These are phyloP conservation scores for Mayamaea pseudoterrestris DNA, from an alignment of 108 stramenopile species.

Conservation along the genomic window DNA sequence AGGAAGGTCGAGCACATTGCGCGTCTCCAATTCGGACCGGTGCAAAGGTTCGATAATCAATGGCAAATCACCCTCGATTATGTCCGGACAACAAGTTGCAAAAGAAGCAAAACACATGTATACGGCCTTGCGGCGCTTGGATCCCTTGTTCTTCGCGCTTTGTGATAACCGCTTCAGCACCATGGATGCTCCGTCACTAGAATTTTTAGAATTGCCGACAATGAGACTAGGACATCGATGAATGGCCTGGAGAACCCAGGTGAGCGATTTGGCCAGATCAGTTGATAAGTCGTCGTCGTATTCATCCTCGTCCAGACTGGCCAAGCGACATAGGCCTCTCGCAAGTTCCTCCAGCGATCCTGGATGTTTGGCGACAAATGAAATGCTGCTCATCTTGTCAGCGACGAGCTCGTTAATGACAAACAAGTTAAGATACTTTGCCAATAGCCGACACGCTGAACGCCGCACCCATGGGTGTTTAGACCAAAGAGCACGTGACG, in stretches of 20 bases:
- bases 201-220: conserved; percentile 14
- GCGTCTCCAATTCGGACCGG: conserved; percentile 52
- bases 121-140: conserved; percentile 48
- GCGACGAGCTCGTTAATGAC: too few relatives aligned
- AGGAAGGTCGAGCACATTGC: conserved; percentile 30
- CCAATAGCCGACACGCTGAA: too few relatives aligned
- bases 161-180: conserved; percentile 59
- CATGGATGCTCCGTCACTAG: conserved; percentile 28
- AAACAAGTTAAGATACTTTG: too few relatives aligned
- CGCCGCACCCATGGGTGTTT: too few relatives aligned
- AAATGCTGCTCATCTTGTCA: too few relatives aligned
- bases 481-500: too few relatives aligned
- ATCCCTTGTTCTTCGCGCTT: conserved; percentile 66
- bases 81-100: conserved; percentile 19
- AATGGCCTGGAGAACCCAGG: conserved; percentile 50
- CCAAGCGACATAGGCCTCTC: conserved; percentile 50
- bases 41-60: conserved; percentile 71
- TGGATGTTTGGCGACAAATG: too few relatives aligned
- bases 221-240: conserved; percentile 21
- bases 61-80: conserved; percentile 45
- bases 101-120: conserved; percentile 83
- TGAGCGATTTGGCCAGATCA: conserved; percentile 48
- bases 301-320: conserved; percentile 51
- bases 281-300: conserved; percentile 35
- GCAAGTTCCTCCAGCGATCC: conserved; percentile 52